Percentiles rank a stretch among this genome's conserved stretches.
phyloP scores from a whole-genome alignment of 2,329 filamentous ascomycete species.

The Bertia moriformis region DNA sequence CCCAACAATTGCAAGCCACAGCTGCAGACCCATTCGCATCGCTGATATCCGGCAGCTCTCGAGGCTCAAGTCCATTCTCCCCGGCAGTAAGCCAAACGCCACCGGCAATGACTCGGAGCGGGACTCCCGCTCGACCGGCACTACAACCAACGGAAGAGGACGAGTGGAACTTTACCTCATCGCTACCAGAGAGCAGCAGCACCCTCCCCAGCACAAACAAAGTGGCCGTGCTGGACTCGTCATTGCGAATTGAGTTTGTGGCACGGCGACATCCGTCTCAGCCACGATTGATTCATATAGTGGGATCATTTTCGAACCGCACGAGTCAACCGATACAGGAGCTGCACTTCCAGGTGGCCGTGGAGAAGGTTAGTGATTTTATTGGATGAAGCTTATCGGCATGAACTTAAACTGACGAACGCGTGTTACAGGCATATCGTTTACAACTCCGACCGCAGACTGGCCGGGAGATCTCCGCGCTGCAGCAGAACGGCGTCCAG shows the following conservation, averaged over 20 bases:
- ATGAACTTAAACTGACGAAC: conserved; percentile 2
- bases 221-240: conserved; percentile 53
- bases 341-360: conserved; percentile 80
- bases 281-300: conserved; percentile 46
- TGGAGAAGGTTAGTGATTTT: conserved; percentile 73
- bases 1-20: conserved; percentile 17
- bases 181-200: conserved; percentile 38
- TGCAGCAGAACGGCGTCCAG: conserved; percentile 60
- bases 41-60: conserved; percentile 24
- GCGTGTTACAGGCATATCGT: conserved; percentile 50
- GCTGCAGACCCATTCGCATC: conserved; percentile 36
- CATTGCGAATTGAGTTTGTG: conserved; percentile 59
- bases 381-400: background rate
- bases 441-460: conserved; percentile 76
- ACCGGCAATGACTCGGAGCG: too few species aligned
- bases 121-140: too few species aligned
- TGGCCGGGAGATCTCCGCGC: conserved; percentile 60
- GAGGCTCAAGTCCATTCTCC: conserved; percentile 17
- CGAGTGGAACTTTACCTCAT: conserved; percentile 86
- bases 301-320: conserved; percentile 74
- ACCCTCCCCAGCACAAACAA: conserved; percentile 45
- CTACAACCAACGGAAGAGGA: conserved; percentile 53
- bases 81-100: conserved; percentile 13
- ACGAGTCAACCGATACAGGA: conserved; percentile 58
- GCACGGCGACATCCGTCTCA: conserved; percentile 42